Conservation (phyloP, 2,329 filamentous ascomycete species). For the Corniculantispora saksenae region DNA sequence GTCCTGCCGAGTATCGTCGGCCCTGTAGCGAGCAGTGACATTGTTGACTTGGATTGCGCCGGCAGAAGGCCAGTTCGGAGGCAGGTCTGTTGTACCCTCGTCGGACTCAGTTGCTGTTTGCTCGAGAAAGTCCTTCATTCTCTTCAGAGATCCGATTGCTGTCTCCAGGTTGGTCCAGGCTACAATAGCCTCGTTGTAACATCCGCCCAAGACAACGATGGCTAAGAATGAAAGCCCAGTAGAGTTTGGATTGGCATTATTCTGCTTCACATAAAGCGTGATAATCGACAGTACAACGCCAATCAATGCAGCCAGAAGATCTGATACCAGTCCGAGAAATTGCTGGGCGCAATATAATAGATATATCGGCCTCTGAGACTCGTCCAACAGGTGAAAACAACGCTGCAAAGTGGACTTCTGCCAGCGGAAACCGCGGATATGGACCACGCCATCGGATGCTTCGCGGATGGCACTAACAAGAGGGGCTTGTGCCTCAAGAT, state of each 20-base stretch:
- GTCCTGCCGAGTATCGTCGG: neutral
- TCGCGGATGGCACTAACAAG: neutral
- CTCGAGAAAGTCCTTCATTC: too few species aligned
- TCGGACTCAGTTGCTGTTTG: too few species aligned
- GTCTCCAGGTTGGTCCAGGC: too few species aligned
- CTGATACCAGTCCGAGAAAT: neutral
- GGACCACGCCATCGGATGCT: neutral
- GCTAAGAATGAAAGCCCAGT: neutral
- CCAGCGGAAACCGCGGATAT: neutral
- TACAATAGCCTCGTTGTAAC: too few species aligned
- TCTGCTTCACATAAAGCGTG: too few species aligned
- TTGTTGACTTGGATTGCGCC: neutral
- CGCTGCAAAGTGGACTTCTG: neutral
- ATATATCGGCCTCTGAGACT: constrained; percentile 2
- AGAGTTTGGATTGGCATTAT: too few species aligned
- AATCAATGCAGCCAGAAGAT: neutral
- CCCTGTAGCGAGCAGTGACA: constrained; percentile 3
- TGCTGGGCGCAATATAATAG: neutral
- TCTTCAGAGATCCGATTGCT: too few species aligned
- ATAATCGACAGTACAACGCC: neutral
- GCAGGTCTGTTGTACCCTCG: neutral
- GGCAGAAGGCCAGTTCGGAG: neutral
- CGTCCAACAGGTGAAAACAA: neutral
- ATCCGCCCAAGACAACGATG: neutral
- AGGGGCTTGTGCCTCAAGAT: neutral